Conservation (phyloP, 495 filamentous ascomycete genomes). For the Aspergillus cristatus region DNA sequence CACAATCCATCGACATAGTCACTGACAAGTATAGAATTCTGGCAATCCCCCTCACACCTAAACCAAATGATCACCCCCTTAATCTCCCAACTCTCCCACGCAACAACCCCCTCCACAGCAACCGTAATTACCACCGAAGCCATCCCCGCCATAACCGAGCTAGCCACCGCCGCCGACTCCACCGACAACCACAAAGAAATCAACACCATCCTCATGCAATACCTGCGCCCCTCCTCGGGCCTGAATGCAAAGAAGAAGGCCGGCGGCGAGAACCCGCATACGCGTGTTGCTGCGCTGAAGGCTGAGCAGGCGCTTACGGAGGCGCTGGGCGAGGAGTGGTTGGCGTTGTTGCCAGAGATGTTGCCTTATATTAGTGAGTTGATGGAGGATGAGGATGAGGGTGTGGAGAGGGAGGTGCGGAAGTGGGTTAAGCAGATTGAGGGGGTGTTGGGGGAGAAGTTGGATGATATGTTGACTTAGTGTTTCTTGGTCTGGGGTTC, state of each 20-base stretch:
- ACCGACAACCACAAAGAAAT: constrained; percentile 83
- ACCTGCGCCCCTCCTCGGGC: constrained; percentile 58
- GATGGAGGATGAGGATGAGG: constrained; percentile 92
- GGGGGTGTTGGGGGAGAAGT: constrained; percentile 70
- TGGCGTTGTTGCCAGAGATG: constrained; percentile 84
- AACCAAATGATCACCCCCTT: constrained; percentile 57
- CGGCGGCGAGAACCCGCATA: constrained; percentile 36
- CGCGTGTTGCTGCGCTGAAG: constrained; percentile 66
- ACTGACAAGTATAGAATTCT: constrained; percentile 49
- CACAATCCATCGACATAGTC: not conserved
- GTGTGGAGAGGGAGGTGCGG: constrained; percentile 77
- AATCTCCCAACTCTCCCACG: constrained; percentile 55
- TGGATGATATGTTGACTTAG: constrained; percentile 85
- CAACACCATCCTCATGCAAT: constrained; percentile 63
- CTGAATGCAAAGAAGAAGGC: constrained; percentile 34
- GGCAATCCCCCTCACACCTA: constrained; percentile 85
- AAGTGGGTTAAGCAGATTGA: constrained; percentile 85
- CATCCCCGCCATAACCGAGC: constrained; percentile 57
- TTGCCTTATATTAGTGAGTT: constrained; percentile 87
- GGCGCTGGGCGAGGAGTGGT: constrained; percentile 82
- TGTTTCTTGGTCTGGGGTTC: no score
- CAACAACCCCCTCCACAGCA: constrained; percentile 29
- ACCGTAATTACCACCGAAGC: constrained; percentile 36
- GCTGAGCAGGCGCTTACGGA: constrained; percentile 69
- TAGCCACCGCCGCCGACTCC: constrained; percentile 68